These are phyloP conservation scores for Sporisorium scitamineum DNA, from an alignment of 1,284 basidiomycete species.

Conservation along the genomic window DNA sequence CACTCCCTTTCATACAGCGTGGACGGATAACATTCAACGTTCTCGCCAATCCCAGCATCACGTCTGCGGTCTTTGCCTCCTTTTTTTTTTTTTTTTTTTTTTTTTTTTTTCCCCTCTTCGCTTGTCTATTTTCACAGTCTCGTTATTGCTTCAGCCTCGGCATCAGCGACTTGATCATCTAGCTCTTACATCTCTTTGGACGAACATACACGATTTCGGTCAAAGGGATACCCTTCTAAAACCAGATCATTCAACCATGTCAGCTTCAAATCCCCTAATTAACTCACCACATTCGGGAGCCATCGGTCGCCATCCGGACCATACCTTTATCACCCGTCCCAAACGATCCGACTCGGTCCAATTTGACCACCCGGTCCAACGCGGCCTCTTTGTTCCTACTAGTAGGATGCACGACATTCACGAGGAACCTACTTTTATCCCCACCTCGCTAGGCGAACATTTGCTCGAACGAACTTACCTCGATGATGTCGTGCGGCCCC, in stretches of 20 bases:
- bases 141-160: neutral
- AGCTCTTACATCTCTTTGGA: conserved; percentile 30
- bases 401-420: conserved; percentile 17
- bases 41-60: too few species aligned
- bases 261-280: conserved; percentile 37
- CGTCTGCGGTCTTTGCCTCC: too few species aligned
- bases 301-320: conserved; percentile 18
- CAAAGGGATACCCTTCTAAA: conserved; percentile 14
- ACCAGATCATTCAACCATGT: conserved; percentile 18
- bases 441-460: conserved; percentile 45
- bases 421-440: conserved; percentile 41
- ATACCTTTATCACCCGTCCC: conserved; percentile 21
- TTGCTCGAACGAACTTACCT: conserved; percentile 51
- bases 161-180: conserved; percentile 1
- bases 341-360: conserved; percentile 37
- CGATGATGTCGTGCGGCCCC: conserved; percentile 48
- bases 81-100: too few species aligned
- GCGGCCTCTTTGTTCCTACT: conserved; percentile 17
- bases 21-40: neutral
- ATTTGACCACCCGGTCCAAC: conserved; percentile 7
- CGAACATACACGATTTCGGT: conserved; percentile 49
- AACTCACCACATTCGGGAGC: conserved; percentile 23
- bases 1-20: too few species aligned
- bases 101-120: too few species aligned
- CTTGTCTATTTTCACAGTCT: neutral